Conservation (phyloP, 2,329 filamentous ascomycete species). For the Aureobasidium pullulans region DNA sequence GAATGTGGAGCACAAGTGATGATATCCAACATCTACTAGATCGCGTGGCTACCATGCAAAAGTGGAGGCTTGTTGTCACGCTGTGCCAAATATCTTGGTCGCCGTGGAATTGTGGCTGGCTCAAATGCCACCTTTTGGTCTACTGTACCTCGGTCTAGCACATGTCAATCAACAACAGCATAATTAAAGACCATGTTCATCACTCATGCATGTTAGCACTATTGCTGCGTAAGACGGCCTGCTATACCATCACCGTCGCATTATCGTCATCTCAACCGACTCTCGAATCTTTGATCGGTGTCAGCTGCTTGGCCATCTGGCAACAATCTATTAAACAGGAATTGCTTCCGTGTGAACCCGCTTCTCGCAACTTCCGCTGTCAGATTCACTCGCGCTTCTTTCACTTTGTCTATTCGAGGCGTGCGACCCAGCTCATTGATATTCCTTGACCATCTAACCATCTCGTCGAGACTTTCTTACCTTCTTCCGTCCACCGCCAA, state of each 20-base stretch:
- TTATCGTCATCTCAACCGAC: neutral
- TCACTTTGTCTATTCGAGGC: neutral
- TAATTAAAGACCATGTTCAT: neutral
- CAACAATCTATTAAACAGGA: neutral
- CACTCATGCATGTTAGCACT: neutral
- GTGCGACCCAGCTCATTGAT: neutral
- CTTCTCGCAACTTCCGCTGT: neutral
- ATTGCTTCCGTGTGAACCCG: slow-evolving; percentile 9
- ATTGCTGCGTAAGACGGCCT: neutral
- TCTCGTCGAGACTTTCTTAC: neutral
- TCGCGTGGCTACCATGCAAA: too few relatives aligned
- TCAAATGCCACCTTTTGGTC: neutral
- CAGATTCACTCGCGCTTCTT: neutral
- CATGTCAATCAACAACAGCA: neutral
- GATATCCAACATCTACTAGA: too few relatives aligned
- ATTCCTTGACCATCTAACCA: neutral
- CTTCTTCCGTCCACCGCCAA: neutral
- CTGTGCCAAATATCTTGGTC: neutral
- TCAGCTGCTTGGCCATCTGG: neutral
- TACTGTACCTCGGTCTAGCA: neutral
- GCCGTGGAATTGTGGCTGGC: neutral
- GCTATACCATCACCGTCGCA: neutral
- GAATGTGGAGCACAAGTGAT: too few relatives aligned
- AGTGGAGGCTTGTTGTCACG: too few relatives aligned
- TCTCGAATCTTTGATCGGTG: neutral